Conservation (phyloP, 345 rosid genomes). For the Jatropha curcas region DNA sequence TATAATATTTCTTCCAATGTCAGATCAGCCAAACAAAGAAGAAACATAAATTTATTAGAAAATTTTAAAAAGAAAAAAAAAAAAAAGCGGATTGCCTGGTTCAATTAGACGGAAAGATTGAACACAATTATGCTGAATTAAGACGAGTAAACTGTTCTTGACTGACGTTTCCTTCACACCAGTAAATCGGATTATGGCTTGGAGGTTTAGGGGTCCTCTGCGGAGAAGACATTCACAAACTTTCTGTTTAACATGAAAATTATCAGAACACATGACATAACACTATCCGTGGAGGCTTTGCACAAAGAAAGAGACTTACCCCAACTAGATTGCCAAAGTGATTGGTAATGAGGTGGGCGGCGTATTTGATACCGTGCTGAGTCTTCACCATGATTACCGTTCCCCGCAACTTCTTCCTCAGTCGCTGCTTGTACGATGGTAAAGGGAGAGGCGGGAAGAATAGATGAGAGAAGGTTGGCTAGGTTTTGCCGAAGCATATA, state of each 20-base stretch:
- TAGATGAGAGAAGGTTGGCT: too few relatives aligned
- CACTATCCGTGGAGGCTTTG: not conserved
- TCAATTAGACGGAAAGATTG: conserved; percentile 63
- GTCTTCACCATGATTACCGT: conserved; percentile 38
- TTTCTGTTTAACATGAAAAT: conserved; percentile 46
- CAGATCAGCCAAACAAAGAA: not conserved
- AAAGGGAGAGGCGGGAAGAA: not conserved
- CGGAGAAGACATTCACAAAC: conserved; percentile 82
- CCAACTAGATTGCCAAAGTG: conserved; percentile 82
- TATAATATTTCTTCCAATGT: not conserved
- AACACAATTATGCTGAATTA: conserved; percentile 85
- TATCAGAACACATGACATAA: not conserved
- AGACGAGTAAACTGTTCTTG: conserved; percentile 59
- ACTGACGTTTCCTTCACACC: conserved; percentile 50
- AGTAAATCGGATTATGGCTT: conserved; percentile 44
- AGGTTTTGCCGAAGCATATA: too few relatives aligned
- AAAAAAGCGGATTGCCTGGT: conserved; percentile 1
- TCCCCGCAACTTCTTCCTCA: too few relatives aligned
- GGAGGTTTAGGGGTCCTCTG: conserved; percentile 54
- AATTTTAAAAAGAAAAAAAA: too few relatives aligned
- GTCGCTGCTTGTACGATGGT: not conserved
- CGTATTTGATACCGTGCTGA: conserved; percentile 61
- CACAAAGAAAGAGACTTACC: conserved; percentile 37
- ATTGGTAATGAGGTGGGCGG: conserved; percentile 64
- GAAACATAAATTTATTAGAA: too few relatives aligned